Percentiles rank a stretch among this genome's conserved stretches.
These are phyloP conservation scores for Esteya vermicola DNA, from an alignment of 2,329 filamentous ascomycete genomes.

Conservation along the genomic window DNA sequence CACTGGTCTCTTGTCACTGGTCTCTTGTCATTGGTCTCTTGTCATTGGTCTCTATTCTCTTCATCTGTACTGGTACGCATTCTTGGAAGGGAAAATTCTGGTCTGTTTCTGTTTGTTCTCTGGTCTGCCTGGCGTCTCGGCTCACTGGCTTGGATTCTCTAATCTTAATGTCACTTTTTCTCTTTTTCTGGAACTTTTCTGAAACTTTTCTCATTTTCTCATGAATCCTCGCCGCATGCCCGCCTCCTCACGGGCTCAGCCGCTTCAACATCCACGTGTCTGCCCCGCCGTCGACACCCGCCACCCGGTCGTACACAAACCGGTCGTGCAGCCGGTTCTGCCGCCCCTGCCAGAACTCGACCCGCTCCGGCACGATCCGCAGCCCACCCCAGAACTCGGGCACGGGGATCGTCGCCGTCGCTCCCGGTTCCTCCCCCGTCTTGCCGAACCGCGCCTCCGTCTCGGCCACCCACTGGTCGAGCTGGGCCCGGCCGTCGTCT, in stretches of 20 bases:
- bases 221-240: not conserved
- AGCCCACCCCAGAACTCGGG: slow-evolving; percentile 92
- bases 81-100: too few relatives aligned
- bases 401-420: slow-evolving; percentile 75
- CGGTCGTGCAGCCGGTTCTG: slow-evolving; percentile 85
- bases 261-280: slow-evolving; percentile 52
- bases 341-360: slow-evolving; percentile 96
- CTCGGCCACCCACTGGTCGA: slow-evolving; percentile 67
- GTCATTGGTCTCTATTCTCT: too few relatives aligned
- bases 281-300: slow-evolving; percentile 13
- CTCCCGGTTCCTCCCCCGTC: too few relatives aligned
- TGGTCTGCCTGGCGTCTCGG: too few relatives aligned
- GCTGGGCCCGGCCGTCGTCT: slow-evolving; percentile 55
- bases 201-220: not conserved
- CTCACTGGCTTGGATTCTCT: too few relatives aligned
- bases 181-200: too few relatives aligned
- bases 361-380: slow-evolving; percentile 66
- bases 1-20: too few relatives aligned
- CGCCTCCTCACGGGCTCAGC: slow-evolving; percentile 46
- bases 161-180: too few relatives aligned
- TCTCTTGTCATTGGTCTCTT: too few relatives aligned
- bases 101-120: too few relatives aligned
- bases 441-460: slow-evolving; percentile 63
- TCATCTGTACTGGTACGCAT: too few relatives aligned
- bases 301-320: slow-evolving; percentile 63